Percentiles rank a stretch among this genome's conserved stretches.
These are phyloP conservation scores for Isabelozyma gotoi DNA, from an alignment of 805 yeast species.

Conservation along the genomic window DNA sequence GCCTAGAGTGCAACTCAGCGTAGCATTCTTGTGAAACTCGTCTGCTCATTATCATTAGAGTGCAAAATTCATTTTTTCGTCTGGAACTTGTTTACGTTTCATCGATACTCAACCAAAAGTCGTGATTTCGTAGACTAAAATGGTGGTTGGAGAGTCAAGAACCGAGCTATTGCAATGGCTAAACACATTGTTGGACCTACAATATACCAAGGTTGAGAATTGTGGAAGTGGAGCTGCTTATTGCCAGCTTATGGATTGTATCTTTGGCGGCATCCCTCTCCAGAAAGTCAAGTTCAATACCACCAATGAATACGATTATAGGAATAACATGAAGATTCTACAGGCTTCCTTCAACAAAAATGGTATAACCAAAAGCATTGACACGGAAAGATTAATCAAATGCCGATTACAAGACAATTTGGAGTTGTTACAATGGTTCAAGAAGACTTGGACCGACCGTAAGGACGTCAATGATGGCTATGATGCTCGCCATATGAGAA, in stretches of 20 bases:
- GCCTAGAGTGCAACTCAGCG: too few species aligned
- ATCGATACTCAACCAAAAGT: not conserved
- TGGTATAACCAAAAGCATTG: constrained; percentile 68
- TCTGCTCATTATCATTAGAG: too few species aligned
- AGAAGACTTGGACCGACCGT: constrained; percentile 76
- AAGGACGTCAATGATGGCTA: constrained; percentile 62
- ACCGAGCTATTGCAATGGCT: constrained; percentile 84
- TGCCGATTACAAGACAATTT: constrained; percentile 92
- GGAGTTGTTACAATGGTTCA: constrained; percentile 92
- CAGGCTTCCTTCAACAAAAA: constrained; percentile 79
- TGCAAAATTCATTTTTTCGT: not conserved
- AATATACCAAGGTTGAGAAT: constrained; percentile 80
- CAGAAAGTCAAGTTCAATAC: constrained; percentile 66
- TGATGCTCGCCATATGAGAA: constrained; percentile 53
- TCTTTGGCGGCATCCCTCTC: constrained; percentile 82
- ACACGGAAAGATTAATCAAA: constrained; percentile 78
- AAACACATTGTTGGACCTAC: constrained; percentile 63
- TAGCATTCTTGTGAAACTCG: too few species aligned
- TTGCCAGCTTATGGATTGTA: constrained; percentile 87
- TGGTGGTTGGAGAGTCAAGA: constrained; percentile 66
- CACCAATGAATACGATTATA: constrained; percentile 69
- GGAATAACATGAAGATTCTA: constrained; percentile 79
- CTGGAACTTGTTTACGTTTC: not conserved
- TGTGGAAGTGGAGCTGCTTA: constrained; percentile 96
- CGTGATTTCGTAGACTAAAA: too few species aligned